Evolutionary conservation across 352 stramenopile species (phyloP), one percentile per base, ranked within the genome.

Genomic region (Phytophthora ramorum): DNA sequence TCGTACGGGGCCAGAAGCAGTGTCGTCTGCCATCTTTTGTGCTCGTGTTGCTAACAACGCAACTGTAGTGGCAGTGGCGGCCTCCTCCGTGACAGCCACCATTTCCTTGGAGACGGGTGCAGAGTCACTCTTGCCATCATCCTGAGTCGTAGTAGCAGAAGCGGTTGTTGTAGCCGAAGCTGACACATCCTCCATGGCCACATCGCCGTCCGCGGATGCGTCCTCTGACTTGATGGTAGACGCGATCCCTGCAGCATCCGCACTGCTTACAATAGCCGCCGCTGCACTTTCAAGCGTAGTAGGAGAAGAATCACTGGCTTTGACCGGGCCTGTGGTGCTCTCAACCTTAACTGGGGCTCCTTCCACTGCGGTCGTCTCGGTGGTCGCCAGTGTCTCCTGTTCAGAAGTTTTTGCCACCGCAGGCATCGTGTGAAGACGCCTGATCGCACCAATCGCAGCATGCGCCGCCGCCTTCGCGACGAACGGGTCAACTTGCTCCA

Each of bases 391-490:
- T 17, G 40, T 24, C 10, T 45, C 16, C 12, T 46, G 38, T 9
- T 26, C 7, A 19, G 40, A 46, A n/a, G 24, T 50, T 22, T 57
- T 22, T 9, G 28, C 16, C 12, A 32, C 22, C 28, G 58, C 73
- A 8, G 71, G 46, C 69, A 86, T 82, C 13, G 60, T 76, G 55
- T 94, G 84, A 17, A 95, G 69, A n/a, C 85, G 57, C 49, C 89
- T 75, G 32, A 95, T 75, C 0, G 85, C 81, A 8, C 65, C 62
- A 49, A 95, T 83, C 2, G 84, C 84, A 8, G 87, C 87, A n/a
- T 74, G 69, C 0, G 85, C 79, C 24, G 87, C 87, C 22, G 85
- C 83, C 61, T 92, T 89, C 7, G 82, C 85, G 6, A 95, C 81
- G 13, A 89, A 57, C 32, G 87, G 87, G 41, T 95, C 87, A 2